phyloP scores from a whole-genome alignment of 2,329 filamentous ascomycete species.

The Paraphoma sp. region DNA sequence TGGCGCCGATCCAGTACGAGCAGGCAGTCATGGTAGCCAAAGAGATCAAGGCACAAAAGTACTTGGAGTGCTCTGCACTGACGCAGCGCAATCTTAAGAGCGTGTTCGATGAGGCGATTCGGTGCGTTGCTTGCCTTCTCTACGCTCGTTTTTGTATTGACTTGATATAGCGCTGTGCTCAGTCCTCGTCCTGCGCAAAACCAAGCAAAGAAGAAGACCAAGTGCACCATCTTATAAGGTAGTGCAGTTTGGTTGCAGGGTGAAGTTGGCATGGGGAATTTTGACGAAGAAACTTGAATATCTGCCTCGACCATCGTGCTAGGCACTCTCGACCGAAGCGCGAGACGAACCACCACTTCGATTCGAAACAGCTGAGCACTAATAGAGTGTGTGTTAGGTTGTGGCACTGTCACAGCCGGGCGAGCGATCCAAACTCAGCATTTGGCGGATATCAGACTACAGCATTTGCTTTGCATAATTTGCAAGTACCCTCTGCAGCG shows the following conservation, averaged over 20 bases:
- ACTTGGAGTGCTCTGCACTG: slow-evolving; percentile 95
- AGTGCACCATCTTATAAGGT: slow-evolving; percentile 38
- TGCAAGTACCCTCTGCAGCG: slow-evolving; percentile 19
- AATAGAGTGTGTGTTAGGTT: slow-evolving; percentile 1
- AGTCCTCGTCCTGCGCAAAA: slow-evolving; percentile 45
- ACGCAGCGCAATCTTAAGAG: slow-evolving; percentile 98
- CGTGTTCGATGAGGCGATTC: slow-evolving; percentile 97
- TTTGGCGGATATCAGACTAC: slow-evolving; percentile 17
- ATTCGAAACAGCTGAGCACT: slow-evolving; percentile 10
- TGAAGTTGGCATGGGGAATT: no score
- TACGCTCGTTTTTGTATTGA: slow-evolving; percentile 18
- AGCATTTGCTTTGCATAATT: slow-evolving; percentile 28
- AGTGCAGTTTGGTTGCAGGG: neutral
- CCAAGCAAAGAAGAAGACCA: slow-evolving; percentile 34
- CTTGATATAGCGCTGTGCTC: slow-evolving; percentile 45
- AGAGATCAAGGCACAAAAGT: slow-evolving; percentile 96
- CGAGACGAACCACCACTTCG: slow-evolving; percentile 9
- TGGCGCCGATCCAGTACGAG: slow-evolving; percentile 96
- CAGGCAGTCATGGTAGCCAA: slow-evolving; percentile 87
- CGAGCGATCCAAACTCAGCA: slow-evolving; percentile 15
- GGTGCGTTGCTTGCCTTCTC: slow-evolving; percentile 64
- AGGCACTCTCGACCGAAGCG: slow-evolving; percentile 1
- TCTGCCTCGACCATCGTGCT: slow-evolving; percentile 18
- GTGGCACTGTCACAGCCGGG: neutral
- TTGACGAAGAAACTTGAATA: slow-evolving; percentile 25